These are phyloP conservation scores for Eragrostis nindensis DNA, from an alignment of 176 grass and related monocot genomes.

Conservation along the genomic window DNA sequence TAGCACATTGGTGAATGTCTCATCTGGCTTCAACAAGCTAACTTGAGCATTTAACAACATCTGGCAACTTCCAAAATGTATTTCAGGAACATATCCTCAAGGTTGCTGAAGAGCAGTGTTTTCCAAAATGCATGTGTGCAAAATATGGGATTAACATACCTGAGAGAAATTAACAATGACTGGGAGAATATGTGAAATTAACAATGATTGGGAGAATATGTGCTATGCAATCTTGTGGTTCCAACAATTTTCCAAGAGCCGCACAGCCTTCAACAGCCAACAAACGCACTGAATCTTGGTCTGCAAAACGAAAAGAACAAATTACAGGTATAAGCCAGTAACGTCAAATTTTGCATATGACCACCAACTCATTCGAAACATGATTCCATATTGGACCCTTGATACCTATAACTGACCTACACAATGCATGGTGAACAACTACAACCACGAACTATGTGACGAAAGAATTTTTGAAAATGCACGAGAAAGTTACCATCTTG, in stretches of 20 bases:
- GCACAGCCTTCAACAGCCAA: slow-evolving; percentile 98
- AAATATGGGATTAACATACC: slow-evolving; percentile 40
- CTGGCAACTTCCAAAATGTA: background rate
- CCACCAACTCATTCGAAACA: background rate
- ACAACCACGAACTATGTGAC: background rate
- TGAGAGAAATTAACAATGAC: slow-evolving; percentile 94
- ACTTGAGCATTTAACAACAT: slow-evolving; percentile 10
- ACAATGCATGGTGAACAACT: background rate
- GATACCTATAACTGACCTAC: background rate
- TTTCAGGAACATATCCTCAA: background rate
- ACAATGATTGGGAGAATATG: too few relatives aligned
- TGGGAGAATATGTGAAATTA: slow-evolving; percentile 89
- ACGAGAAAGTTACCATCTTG: slow-evolving; percentile 74
- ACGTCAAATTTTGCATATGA: background rate
- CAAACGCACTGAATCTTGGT: slow-evolving; percentile 95
- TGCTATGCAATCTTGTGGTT: slow-evolving; percentile 87
- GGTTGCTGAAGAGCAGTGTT: background rate
- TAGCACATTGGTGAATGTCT: background rate
- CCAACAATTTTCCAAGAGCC: slow-evolving; percentile 90
- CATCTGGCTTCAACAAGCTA: background rate
- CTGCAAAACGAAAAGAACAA: slow-evolving; percentile 48
- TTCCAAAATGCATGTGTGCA: background rate
- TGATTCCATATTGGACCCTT: background rate
- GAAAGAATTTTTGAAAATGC: background rate
- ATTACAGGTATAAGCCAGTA: background rate